Base-by-base conservation (phyloP, 495 filamentous ascomycete species). In the Clohesyomyces aquaticus region DNA sequence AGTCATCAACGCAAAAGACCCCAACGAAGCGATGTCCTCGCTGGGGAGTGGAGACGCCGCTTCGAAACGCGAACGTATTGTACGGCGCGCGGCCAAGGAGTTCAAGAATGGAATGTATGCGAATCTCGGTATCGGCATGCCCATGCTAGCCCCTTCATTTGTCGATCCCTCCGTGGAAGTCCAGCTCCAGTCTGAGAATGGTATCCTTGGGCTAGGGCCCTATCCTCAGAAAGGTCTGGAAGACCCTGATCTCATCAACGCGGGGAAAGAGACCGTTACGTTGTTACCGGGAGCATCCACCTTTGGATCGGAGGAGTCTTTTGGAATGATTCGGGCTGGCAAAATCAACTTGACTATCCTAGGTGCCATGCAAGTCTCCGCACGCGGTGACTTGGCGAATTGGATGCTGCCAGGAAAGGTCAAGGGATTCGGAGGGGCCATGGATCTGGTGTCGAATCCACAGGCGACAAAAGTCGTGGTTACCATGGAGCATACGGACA, bases 41-140 rank as follows among this genome's bases (percentile, higher is more conserved):
- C 55, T 63, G 1, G 65, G 71, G 25, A 71, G 63, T 19, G 68
- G 73, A 43, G 73, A 73, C 25, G 73, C 79, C 19, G 74, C 74
- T 10, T 66, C 72, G 22, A 75, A 81, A 54, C 72, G 85, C 28
- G 79, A 83, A 63, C 77, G 84, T 43, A 87, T 88, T 55, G 85
- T 85, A 0, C 77, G 77, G 38, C 72, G 85, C 27, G 84, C 85
- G 14, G 81, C 84, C 0, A 82, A 83, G 71, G 85, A 88, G 71
- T 76, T 88, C 45, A 84, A 83, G 71, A 74, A 84, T 46, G 85
- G 85, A 10, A 87, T 75, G 69, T 88, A 88, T 68, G 85, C 84
- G n/a, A 88, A 88, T 67, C 75, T 88, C 0, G 85, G 85, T 12
- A 83, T 88, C 42, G 82, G 80, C 71, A 85, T 88, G 69, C 85